Base-by-base conservation (phyloP, 192 early-diverging fungal species). In the Linnemannia exigua region DNA sequence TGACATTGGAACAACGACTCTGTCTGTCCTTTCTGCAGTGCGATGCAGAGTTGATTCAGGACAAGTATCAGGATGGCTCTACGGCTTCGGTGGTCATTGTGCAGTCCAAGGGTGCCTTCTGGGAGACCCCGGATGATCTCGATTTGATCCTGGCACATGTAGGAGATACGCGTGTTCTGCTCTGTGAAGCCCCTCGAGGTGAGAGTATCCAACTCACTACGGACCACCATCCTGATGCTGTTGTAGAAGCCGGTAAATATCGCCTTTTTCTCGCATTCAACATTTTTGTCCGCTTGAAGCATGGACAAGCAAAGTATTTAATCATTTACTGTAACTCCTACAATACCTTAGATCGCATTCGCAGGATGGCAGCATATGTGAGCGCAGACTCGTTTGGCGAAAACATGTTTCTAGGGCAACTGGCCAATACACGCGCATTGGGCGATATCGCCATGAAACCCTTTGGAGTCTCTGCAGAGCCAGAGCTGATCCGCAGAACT, bases 311-410 rank as follows among this genome's bases (percentile, higher is more conserved):
- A n/a, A 48, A 31, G 19, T n/a, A 14, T 8, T 52, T 0, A n/a
- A n/a, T n/a, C 19, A 33, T 1, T 47, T 22, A 19, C 14, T 16
- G n/a, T 22, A 22, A 37, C 22, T 58, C 19, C 37, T 38, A 20
- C 1, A 25, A 93, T 31, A 75, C 80, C n/a, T n/a, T 87, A 79
- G 94, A 94, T 31, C 88, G 95, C 37, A 90, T 95, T 69, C 90
- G 92, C 66, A 91, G 90, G 46, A 93, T 92, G 80, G 95, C 93
- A 4, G 94, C 93, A 0, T 95, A 92, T 82, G 91, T 95, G 36
- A 94, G 90, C 25, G 93, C 94, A 28, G 95, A 95, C 82, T 95
- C 95, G 6, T 95, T 92, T 88, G 95, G 95, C 58, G 92, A 94
- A 80, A 93, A 94, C 76, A 89, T 93, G 54, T 91, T 93, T 20